Conservation (phyloP, 2,329 filamentous ascomycete species). For the Grosmannia clavigera region DNA sequence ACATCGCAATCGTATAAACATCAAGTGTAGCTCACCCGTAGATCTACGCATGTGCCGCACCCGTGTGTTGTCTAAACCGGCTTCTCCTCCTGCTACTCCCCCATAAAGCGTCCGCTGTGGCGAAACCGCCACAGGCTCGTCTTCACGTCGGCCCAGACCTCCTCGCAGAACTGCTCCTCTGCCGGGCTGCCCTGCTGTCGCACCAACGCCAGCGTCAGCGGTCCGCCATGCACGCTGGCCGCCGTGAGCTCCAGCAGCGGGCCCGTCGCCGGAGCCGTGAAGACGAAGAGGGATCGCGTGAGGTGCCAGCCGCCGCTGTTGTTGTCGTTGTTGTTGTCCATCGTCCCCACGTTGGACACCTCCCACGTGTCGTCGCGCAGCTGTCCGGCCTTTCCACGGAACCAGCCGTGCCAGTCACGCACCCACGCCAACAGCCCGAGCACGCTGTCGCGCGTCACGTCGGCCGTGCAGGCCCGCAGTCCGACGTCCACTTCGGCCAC, state of each 20-base stretch:
- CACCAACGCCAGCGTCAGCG: slow-evolving; percentile 28
- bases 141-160: slow-evolving; percentile 25
- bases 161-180: slow-evolving; percentile 21
- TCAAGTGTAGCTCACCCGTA: too few species aligned
- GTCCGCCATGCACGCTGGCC: slow-evolving; percentile 29
- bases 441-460: slow-evolving; percentile 30
- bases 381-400: slow-evolving; percentile 28
- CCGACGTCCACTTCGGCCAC: slow-evolving; percentile 24
- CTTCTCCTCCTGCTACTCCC: neutral
- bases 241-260: slow-evolving; percentile 32
- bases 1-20: too few species aligned
- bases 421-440: slow-evolving; percentile 29
- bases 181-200: slow-evolving; percentile 36
- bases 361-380: slow-evolving; percentile 33
- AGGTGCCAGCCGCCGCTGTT: slow-evolving; percentile 21
- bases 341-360: slow-evolving; percentile 38
- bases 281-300: slow-evolving; percentile 35
- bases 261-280: slow-evolving; percentile 31
- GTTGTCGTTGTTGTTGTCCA: slow-evolving; percentile 10
- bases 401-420: slow-evolving; percentile 29
- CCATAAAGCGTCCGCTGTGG: slow-evolving; percentile 2
- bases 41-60: too few species aligned
- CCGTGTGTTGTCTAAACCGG: too few species aligned
- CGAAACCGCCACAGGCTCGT: slow-evolving; percentile 13
- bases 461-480: slow-evolving; percentile 20